A percentile compares a stretch with the other conserved stretches of the same genome.
phyloP scores from a whole-genome alignment of 75 land plant genomes.

The Gnetum montanum region DNA sequence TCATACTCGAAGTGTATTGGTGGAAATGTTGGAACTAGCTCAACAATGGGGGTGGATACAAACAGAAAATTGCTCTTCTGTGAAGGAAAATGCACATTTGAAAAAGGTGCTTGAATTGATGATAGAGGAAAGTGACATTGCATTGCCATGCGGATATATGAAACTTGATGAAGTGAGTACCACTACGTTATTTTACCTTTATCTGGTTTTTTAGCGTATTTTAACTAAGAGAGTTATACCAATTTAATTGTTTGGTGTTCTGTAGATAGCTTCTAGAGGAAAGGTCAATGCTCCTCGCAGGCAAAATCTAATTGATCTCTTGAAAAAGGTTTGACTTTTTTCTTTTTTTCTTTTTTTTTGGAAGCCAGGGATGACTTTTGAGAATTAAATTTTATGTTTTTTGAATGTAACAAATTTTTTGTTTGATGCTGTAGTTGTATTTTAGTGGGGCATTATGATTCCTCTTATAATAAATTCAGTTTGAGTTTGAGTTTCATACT shows the following conservation, averaged over 20 bases:
- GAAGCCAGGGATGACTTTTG: neutral
- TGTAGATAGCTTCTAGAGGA: constrained; percentile 66
- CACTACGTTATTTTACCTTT: neutral
- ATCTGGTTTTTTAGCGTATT: neutral
- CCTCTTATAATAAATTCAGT: too few species aligned
- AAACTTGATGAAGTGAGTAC: constrained; percentile 70
- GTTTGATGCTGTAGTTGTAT: too few species aligned
- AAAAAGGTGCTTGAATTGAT: constrained; percentile 53
- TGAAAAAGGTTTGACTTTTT: constrained; percentile 39
- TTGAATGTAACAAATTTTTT: too few species aligned
- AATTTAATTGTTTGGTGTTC: neutral
- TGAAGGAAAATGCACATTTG: constrained; percentile 5
- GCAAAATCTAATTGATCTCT: constrained; percentile 22
- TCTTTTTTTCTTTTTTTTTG: neutral
- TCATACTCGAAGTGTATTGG: constrained; percentile 37
- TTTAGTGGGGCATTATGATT: too few species aligned
- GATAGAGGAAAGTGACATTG: constrained; percentile 82
- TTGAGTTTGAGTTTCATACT: too few species aligned
- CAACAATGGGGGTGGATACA: constrained; percentile 62
- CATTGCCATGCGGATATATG: constrained; percentile 69
- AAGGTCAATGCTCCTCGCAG: constrained; percentile 70
- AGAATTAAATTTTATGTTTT: neutral
- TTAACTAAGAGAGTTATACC: neutral
- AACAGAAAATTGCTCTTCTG: constrained; percentile 7
- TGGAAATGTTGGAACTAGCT: constrained; percentile 61